phyloP scores from a whole-genome alignment of 2,329 filamentous ascomycete genomes.

The Cladosporium sp. region DNA sequence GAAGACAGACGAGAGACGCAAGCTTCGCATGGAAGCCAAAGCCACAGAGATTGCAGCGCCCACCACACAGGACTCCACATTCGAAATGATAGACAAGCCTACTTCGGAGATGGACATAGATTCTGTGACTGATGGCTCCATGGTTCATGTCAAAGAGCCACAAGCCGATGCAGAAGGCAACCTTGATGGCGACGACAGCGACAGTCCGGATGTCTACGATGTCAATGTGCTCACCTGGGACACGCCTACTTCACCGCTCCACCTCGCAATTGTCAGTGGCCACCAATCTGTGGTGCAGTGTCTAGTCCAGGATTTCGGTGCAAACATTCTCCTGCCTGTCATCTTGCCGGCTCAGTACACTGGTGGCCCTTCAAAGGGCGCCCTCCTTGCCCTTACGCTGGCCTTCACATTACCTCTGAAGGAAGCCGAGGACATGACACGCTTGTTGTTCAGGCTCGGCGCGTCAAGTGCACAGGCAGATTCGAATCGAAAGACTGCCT shows the following conservation, averaged over 20 bases:
- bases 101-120: slow-evolving; percentile 39
- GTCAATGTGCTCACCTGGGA: slow-evolving; percentile 82
- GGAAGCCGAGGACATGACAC: slow-evolving; percentile 66
- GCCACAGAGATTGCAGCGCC: not conserved
- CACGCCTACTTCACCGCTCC: slow-evolving; percentile 69
- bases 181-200: slow-evolving; percentile 55
- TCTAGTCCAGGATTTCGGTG: slow-evolving; percentile 71
- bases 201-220: slow-evolving; percentile 78
- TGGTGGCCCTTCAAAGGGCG: slow-evolving; percentile 34
- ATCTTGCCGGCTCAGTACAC: slow-evolving; percentile 60
- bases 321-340: slow-evolving; percentile 73
- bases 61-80: slow-evolving; percentile 37
- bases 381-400: slow-evolving; percentile 71
- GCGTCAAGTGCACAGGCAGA: slow-evolving; percentile 76
- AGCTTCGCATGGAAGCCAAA: slow-evolving; percentile 26
- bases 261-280: slow-evolving; percentile 75
- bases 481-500: slow-evolving; percentile 61
- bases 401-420: slow-evolving; percentile 64
- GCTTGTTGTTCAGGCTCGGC: slow-evolving; percentile 67
- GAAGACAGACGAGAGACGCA: slow-evolving; percentile 41
- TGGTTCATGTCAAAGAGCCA: slow-evolving; percentile 62
- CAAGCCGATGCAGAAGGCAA: slow-evolving; percentile 26
- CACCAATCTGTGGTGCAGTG: slow-evolving; percentile 68
- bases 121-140: slow-evolving; percentile 64
- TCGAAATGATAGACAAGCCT: slow-evolving; percentile 50